These are phyloP conservation scores for Avena eriantha DNA, from an alignment of 176 grass and related monocot species.

Conservation along the genomic window DNA sequence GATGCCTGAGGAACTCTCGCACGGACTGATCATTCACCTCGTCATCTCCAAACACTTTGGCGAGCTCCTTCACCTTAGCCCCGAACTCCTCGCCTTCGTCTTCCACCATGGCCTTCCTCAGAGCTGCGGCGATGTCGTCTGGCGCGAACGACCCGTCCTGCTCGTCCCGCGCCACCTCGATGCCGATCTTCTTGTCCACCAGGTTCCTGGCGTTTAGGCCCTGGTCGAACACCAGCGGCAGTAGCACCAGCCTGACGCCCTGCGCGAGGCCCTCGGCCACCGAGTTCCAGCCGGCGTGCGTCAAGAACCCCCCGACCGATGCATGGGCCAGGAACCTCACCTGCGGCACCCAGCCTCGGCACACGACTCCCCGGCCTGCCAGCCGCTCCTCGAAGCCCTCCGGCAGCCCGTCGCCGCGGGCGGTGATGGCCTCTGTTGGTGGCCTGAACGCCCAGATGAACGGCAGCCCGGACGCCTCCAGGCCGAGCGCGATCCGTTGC, in stretches of 20 bases:
- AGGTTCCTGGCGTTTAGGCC: constrained; percentile 64
- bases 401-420: constrained; percentile 26
- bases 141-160: constrained; percentile 59
- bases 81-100: constrained; percentile 43
- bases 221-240: constrained; percentile 71
- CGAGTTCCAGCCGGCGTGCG: constrained; percentile 70
- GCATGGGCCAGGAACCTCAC: constrained; percentile 48
- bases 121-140: constrained; percentile 43
- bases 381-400: constrained; percentile 49
- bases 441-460: constrained; percentile 71
- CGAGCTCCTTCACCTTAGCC: constrained; percentile 44
- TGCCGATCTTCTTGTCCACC: constrained; percentile 46
- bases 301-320: constrained; percentile 64
- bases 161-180: constrained; percentile 59
- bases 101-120: constrained; percentile 59
- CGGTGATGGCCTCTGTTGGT: neutral
- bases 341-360: constrained; percentile 65
- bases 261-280: constrained; percentile 50
- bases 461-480: constrained; percentile 55
- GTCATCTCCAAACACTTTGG: constrained; percentile 55
- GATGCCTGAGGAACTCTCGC: constrained; percentile 42
- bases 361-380: constrained; percentile 36
- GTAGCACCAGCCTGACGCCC: constrained; percentile 53
- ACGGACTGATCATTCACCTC: constrained; percentile 52
- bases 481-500: constrained; percentile 55